Conservation (phyloP, 2,329 filamentous ascomycete species). For the Sporothrix phasma region DNA sequence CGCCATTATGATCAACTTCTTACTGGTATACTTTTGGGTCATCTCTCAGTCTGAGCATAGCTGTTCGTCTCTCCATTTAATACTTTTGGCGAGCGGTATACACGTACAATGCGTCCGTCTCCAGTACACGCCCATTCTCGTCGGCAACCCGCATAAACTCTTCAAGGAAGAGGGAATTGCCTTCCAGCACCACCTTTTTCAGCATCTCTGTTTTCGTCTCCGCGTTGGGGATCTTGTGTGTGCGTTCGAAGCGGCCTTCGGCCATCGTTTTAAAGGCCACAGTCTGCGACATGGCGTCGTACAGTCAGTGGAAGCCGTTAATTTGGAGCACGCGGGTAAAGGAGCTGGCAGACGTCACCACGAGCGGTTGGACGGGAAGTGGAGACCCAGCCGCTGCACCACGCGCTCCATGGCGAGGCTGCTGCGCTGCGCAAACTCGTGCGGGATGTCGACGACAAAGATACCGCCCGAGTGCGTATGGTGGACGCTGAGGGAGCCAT, state of each 20-base stretch:
- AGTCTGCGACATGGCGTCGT: conserved; percentile 21
- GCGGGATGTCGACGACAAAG: conserved; percentile 27
- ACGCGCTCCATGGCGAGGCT: conserved; percentile 24
- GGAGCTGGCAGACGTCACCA: conserved; percentile 25
- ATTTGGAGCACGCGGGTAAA: conserved; percentile 24
- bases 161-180: conserved; percentile 23
- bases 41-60: not conserved
- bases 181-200: conserved; percentile 21
- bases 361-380: conserved; percentile 23
- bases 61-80: not conserved
- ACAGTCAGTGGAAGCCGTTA: conserved; percentile 25
- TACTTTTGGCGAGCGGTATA: no score
- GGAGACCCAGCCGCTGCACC: conserved; percentile 20
- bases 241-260: no score
- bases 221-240: not conserved
- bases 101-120: conserved; percentile 24
- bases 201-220: conserved; percentile 5
- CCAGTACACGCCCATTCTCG: conserved; percentile 23
- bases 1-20: not conserved
- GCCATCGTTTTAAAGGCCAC: conserved; percentile 12
- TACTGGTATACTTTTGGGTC: not conserved
- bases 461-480: conserved; percentile 18
- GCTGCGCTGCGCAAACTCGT: conserved; percentile 24
- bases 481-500: not conserved
- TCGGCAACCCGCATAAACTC: conserved; percentile 26